Percentiles rank a stretch among this genome's conserved stretches.
Evolutionary conservation across 108 stramenopile genomes (phyloP).

Genomic region (Bacterosira constricta): DNA sequence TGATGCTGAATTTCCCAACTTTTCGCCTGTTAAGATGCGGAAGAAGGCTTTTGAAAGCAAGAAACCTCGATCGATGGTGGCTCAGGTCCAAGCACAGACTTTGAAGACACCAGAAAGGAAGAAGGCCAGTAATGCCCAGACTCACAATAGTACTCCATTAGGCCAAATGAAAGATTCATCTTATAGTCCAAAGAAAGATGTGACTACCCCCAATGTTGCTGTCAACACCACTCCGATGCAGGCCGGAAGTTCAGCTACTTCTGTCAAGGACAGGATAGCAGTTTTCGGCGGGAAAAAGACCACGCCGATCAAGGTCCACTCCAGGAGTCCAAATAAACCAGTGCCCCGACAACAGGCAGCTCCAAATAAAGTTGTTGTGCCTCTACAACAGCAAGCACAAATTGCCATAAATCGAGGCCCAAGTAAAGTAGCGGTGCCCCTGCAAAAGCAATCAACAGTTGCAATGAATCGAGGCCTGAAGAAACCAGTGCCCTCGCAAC

Average conservation of each 20-base stretch:
- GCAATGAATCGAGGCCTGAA: background rate
- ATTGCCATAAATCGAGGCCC: background rate
- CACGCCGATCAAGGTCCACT: background rate
- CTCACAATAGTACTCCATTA: background rate
- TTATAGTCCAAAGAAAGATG: background rate
- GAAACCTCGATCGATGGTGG: background rate
- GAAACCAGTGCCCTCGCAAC: background rate
- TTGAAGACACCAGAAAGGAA: background rate
- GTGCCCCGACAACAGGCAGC: background rate
- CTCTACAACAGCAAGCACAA: background rate
- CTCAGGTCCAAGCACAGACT: background rate
- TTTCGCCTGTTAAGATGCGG: slow-evolving; percentile 14
- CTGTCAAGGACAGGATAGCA: slow-evolving; percentile 38
- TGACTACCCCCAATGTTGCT: background rate
- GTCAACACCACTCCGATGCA: background rate
- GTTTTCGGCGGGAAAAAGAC: slow-evolving; percentile 12
- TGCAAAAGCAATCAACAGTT: background rate
- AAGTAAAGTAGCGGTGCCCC: background rate
- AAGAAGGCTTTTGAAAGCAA: slow-evolving; percentile 32
- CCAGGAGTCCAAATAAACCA: background rate
- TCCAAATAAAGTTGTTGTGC: slow-evolving; percentile 1
- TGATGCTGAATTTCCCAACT: background rate
- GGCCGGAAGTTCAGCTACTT: slow-evolving; percentile 2
- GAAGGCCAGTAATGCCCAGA: background rate
- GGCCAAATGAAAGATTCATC: background rate